Evolutionary conservation across 1,284 basidiomycete species (phyloP).

Genomic region (Leccinum ambiguum): DNA sequence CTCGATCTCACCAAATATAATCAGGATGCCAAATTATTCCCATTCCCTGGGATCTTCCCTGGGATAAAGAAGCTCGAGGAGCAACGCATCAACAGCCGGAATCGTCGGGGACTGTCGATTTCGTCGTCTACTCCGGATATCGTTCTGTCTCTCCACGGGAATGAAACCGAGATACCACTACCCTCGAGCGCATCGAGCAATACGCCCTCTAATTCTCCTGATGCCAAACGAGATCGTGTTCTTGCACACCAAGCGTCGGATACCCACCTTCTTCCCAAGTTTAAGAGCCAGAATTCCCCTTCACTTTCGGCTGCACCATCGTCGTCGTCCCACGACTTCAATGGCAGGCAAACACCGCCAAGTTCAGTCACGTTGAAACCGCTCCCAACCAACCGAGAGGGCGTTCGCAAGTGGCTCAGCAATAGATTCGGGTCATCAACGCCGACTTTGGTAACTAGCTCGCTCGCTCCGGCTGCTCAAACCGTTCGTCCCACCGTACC

Average conservation of each 20-base stretch:
- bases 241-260: constrained; percentile 71
- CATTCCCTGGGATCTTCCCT: constrained; percentile 91
- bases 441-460: constrained; percentile 38
- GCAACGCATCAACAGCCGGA: constrained; percentile 56
- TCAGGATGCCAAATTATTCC: constrained; percentile 76
- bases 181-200: constrained; percentile 49
- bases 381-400: constrained; percentile 69
- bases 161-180: constrained; percentile 41
- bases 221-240: constrained; percentile 54
- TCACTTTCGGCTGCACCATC: constrained; percentile 45
- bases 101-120: constrained; percentile 45
- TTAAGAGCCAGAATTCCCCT: constrained; percentile 39
- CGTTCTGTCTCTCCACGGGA: constrained; percentile 45
- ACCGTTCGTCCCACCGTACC: constrained; percentile 30
- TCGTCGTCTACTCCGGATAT: constrained; percentile 68
- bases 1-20: constrained; percentile 62
- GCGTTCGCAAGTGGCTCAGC: constrained; percentile 74
- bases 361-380: constrained; percentile 44
- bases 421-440: constrained; percentile 51
- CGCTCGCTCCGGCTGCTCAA: constrained; percentile 35
- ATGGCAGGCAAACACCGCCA: constrained; percentile 36
- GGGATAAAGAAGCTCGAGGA: constrained; percentile 78
- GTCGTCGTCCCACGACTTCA: constrained; percentile 49
- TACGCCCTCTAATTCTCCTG: constrained; percentile 52
- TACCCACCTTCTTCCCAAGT: constrained; percentile 56